phyloP scores from a whole-genome alignment of 202 grass and related monocot species.

The Digitaria exilis region DNA sequence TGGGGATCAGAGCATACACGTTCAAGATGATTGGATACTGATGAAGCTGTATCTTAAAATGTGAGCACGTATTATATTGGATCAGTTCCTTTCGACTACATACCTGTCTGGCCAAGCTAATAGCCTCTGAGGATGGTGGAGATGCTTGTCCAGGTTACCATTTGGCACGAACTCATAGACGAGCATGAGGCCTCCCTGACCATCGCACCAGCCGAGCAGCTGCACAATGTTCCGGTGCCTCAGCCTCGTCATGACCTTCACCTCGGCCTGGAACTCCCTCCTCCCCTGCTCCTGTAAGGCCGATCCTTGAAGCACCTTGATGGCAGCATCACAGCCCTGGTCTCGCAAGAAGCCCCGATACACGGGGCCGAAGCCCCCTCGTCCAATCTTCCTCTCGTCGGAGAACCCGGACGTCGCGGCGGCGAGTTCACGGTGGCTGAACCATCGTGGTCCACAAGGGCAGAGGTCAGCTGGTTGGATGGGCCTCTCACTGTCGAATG shows the following conservation, averaged over 20 bases:
- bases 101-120: slow-evolving; percentile 19
- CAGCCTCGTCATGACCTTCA: slow-evolving; percentile 49
- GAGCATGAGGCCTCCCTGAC: too few species aligned
- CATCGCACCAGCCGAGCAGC: too few species aligned
- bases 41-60: too few species aligned
- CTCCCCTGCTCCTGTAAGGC: background rate
- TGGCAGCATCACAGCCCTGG: background rate
- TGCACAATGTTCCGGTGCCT: slow-evolving; percentile 51
- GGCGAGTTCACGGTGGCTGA: background rate
- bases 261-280: slow-evolving; percentile 50
- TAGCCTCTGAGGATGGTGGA: slow-evolving; percentile 9
- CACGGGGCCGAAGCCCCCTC: slow-evolving; percentile 10
- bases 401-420: background rate
- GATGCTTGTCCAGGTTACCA: slow-evolving; percentile 50
- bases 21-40: too few species aligned
- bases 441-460: background rate
- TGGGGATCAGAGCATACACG: background rate
- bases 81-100: background rate
- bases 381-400: background rate
- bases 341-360: background rate
- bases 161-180: slow-evolving; percentile 53
- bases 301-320: background rate
- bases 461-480: background rate
- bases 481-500: too few species aligned
- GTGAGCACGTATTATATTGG: too few species aligned